Evolutionary conservation across 805 yeast genomes (phyloP).

Genomic region (Myxozyma lipomycoides): DNA sequence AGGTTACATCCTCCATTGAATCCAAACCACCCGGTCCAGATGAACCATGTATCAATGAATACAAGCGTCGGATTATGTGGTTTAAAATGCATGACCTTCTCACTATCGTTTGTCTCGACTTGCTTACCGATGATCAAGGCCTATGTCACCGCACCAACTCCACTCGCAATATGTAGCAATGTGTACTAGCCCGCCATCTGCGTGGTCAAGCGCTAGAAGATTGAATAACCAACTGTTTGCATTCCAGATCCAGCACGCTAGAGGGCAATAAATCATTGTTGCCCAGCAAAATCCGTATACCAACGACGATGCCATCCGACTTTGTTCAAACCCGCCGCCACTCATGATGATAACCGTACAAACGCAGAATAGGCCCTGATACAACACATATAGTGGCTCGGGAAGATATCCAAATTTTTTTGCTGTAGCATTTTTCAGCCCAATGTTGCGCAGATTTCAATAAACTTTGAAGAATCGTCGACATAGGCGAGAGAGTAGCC

Average conservation of each 20-base stretch:
- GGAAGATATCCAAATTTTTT: slow-evolving; percentile 72
- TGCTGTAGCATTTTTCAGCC: slow-evolving; percentile 76
- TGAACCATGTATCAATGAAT: slow-evolving; percentile 87
- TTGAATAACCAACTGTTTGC: slow-evolving; percentile 80
- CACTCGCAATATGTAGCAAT: slow-evolving; percentile 88
- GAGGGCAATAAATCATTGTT: slow-evolving; percentile 92
- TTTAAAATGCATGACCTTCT: slow-evolving; percentile 18
- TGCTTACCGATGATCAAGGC: slow-evolving; percentile 89
- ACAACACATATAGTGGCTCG: slow-evolving; percentile 81
- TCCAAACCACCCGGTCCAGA: slow-evolving; percentile 99
- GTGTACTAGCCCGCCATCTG: slow-evolving; percentile 99
- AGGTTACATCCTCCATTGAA: slow-evolving; percentile 99
- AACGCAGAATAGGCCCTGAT: slow-evolving; percentile 96
- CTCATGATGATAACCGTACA: slow-evolving; percentile 90
- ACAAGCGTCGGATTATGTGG: slow-evolving; percentile 91
- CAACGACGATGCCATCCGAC: slow-evolving; percentile 96
- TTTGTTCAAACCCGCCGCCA: slow-evolving; percentile 98
- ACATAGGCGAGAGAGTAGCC: slow-evolving; percentile 89
- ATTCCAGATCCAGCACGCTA: slow-evolving; percentile 98
- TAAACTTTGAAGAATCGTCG: slow-evolving; percentile 62
- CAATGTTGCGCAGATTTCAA: slow-evolving; percentile 76
- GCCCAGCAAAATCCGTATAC: slow-evolving; percentile 89
- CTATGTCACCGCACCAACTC: slow-evolving; percentile 91
- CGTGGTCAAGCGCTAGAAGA: slow-evolving; percentile 89
- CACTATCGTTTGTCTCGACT: slow-evolving; percentile 44